Base-by-base conservation (phyloP, 768 basidiomycete species). In the Hemileccinum impolitum region DNA sequence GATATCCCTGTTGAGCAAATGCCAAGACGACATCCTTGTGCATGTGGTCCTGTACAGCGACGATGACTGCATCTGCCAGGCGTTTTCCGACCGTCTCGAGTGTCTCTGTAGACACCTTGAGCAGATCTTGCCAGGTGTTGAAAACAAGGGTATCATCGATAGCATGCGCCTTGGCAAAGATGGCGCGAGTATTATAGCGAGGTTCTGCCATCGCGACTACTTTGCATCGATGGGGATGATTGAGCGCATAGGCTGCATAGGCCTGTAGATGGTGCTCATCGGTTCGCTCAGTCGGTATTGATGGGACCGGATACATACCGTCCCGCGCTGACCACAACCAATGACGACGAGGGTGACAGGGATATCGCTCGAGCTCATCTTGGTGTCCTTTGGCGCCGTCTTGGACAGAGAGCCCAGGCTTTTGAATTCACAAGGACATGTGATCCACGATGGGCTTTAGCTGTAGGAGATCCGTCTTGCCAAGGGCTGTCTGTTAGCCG, bases 131-230 rank as follows among this genome's bases (percentile, higher is more conserved):
- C 85, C 87, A 93, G 10, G 81, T 75, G 13, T 71, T 61, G 60
- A 92, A 94, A 36, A 84, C 79, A 34, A 85, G 81, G 2, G 83
- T 80, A n/a, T 70, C 59, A 51, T 91, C 84, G 50, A 94, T 68
- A 1, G 72, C 66, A 58, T 90, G 78, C 0, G 69, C 61, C 15
- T 74, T 63, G 6, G 82, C 79, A 56, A 90, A 84, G 50, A 72
- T 65, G 32, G 72, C 64, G 43, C 78, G 81, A 2, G 90, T 84
- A 49, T 81, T 77, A 4, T 76, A 74, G 17, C 89, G 80, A 3
- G 91, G 91, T 53, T 94, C 92, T 14, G 89, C 90, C 49, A 94
- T 86, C 18, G 91, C 84, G 15, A 93, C 85, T 36, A 94, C 75
- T 63, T 81, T 87, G 75, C 87, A 89, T 25, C 67, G 67, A 4